These are phyloP conservation scores for Ichthyophthirius multifiliis DNA, from an alignment of 169 alveolate genomes.

Conservation along the genomic window DNA sequence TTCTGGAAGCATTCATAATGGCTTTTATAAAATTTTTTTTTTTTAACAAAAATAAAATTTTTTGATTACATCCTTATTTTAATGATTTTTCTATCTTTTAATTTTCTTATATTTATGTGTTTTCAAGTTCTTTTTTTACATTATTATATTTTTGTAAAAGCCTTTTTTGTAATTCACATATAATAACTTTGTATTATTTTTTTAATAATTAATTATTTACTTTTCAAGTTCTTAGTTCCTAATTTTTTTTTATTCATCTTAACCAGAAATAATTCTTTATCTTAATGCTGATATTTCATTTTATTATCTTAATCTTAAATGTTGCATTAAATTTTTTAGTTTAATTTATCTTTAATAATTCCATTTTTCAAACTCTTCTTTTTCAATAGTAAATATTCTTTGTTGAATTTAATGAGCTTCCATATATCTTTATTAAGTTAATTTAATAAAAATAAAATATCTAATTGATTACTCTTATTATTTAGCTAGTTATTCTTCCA, in stretches of 20 bases:
- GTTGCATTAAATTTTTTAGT: constrained; percentile 15
- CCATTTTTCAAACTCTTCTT: constrained; percentile 38
- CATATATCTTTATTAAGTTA: constrained; percentile 14
- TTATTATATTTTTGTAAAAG: constrained; percentile 26
- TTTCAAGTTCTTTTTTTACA: constrained; percentile 36
- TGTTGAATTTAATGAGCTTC: constrained; percentile 30
- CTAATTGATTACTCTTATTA: constrained; percentile 15
- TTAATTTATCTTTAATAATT: constrained; percentile 2
- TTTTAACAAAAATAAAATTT: not conserved
- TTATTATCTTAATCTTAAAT: constrained; percentile 2
- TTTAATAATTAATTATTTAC: not conserved
- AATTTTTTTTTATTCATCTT: constrained; percentile 31
- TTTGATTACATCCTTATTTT: constrained; percentile 10
- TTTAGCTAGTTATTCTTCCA: constrained; percentile 41
- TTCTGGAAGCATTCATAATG: not conserved
- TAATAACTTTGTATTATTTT: not conserved
- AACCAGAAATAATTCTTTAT: constrained; percentile 19
- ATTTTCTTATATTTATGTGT: constrained; percentile 17
- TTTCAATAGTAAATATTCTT: constrained; percentile 17
- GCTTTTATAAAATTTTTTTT: not conserved
- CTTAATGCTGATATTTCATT: constrained; percentile 24
- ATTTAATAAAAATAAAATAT: not conserved
- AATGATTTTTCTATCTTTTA: constrained; percentile 21
- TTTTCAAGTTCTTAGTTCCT: constrained; percentile 29
- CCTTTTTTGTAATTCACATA: not conserved